These are phyloP conservation scores for Plasmodium fragile DNA, from an alignment of 169 alveolate species.

Conservation along the genomic window DNA sequence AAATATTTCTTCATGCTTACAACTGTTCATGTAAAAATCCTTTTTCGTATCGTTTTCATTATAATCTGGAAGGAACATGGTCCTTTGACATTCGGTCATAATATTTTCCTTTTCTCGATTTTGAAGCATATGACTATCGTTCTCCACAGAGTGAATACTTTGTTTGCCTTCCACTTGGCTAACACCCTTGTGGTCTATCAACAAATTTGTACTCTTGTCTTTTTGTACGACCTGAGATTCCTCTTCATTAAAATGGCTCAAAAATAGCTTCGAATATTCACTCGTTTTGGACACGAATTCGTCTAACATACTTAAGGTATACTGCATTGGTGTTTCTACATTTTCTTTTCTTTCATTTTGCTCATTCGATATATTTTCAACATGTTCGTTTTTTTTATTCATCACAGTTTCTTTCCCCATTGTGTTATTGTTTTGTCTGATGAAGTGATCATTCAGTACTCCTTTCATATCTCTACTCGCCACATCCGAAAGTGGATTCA, in stretches of 20 bases:
- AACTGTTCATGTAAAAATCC: constrained; percentile 4
- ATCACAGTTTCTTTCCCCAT: constrained; percentile 7
- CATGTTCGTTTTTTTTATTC: not conserved
- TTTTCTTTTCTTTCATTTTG: not conserved
- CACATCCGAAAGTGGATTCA: not conserved
- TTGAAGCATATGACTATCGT: not conserved
- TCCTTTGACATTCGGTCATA: not conserved
- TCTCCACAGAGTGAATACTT: not conserved
- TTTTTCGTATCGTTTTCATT: not conserved
- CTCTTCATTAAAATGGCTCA: constrained; percentile 4
- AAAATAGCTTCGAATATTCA: constrained; percentile 3
- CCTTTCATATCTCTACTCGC: constrained; percentile 43
- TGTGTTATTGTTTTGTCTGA: not conserved
- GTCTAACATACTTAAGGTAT: not conserved
- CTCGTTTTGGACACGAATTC: constrained; percentile 2
- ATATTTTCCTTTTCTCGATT: constrained; percentile 16
- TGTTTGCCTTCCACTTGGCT: not conserved
- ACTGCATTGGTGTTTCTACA: not conserved
- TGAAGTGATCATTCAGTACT: constrained; percentile 8
- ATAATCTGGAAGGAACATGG: not conserved
- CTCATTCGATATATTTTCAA: not conserved
- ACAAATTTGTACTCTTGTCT: not conserved
- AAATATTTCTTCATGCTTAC: constrained; percentile 12
- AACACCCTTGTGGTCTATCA: not conserved
- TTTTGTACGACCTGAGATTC: not conserved